phyloP scores from a whole-genome alignment of 805 yeast genomes.

The Kazachstania martiniae region DNA sequence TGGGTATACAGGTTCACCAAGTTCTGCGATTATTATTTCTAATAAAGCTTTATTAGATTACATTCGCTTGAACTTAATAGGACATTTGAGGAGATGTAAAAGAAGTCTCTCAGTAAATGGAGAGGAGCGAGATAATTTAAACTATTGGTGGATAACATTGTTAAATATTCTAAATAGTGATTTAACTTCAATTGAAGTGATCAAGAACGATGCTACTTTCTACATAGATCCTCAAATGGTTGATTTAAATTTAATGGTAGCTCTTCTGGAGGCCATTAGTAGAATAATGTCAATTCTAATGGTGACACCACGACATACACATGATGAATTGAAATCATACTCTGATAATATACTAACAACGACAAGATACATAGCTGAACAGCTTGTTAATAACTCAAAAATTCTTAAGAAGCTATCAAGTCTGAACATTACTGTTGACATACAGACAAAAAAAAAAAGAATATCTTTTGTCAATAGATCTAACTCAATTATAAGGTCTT shows the following conservation, averaged over 20 bases:
- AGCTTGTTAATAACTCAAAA: constrained; percentile 17
- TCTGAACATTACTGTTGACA: no score
- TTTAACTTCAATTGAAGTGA: not conserved
- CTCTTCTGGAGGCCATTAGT: constrained; percentile 26
- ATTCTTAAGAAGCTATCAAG: constrained; percentile 3
- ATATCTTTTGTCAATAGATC: constrained; percentile 10
- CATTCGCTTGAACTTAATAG: no score
- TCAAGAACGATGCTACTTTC: constrained; percentile 1
- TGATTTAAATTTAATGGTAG: no score
- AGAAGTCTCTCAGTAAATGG: no score
- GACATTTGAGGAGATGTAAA: no score
- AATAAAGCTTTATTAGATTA: no score
- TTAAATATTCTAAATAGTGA: constrained; percentile 18
- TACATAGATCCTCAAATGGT: no score
- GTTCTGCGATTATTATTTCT: no score
- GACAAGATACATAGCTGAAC: constrained; percentile 19
- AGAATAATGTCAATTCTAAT: constrained; percentile 20
- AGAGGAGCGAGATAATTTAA: no score
- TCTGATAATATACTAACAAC: constrained; percentile 20
- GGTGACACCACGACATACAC: constrained; percentile 7
- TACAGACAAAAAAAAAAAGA: not conserved
- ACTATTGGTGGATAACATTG: constrained; percentile 27
- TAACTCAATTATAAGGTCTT: constrained; percentile 17
- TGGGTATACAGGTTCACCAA: no score
- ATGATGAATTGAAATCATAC: constrained; percentile 13